Evolutionary conservation across 805 yeast species (phyloP), one percentile per base, ranked within the genome.

Genomic region (Spathaspora passalidarum): DNA sequence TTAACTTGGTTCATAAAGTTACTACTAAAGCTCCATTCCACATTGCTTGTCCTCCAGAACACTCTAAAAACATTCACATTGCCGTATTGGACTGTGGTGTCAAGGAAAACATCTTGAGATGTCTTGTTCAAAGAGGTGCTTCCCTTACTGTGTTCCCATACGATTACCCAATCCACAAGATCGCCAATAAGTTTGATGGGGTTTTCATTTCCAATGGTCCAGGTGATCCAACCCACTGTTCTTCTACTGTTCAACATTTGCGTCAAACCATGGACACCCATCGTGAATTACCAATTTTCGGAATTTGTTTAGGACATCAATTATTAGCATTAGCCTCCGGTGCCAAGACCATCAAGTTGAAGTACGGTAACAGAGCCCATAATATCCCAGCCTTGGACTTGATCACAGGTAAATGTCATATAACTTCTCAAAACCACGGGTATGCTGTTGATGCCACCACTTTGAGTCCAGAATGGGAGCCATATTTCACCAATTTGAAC

Each of bases 331-430:
- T 92, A 52, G 99, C 99, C 11, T 79, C 90, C 13, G 99, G 98
- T 47, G 98, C 96, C 25, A 82, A 83, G 61, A 94, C 99, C 40
- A 65, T 85, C 60, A 94, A 95, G 72, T 77, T 94, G 79, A 91
- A 89, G 69, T 94, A 91, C 65, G 99, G 99, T 72, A 94, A 94
- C 79, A 86, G 99, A 72, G 99, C 97, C 21, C 99, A 95, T 73
- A 94, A 94, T 67, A 95, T 95, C 53, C 99, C 99, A 47, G 95
- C 96, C 11, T 78, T 91, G 63, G 96, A 92, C 65, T 68, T 91
- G 57, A 74, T 82, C 44, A 86, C 96, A 25, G 97, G 98, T 48
- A 84, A 86, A 63, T 92, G 98, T 67, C 96, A 94, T 69, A 95
- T 94, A 66, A 94, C 99, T 10, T 92, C 98, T 21, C 99, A 94